These are phyloP conservation scores for Sarocladium kiliense DNA, from an alignment of 2,329 filamentous ascomycete genomes.

Conservation along the genomic window DNA sequence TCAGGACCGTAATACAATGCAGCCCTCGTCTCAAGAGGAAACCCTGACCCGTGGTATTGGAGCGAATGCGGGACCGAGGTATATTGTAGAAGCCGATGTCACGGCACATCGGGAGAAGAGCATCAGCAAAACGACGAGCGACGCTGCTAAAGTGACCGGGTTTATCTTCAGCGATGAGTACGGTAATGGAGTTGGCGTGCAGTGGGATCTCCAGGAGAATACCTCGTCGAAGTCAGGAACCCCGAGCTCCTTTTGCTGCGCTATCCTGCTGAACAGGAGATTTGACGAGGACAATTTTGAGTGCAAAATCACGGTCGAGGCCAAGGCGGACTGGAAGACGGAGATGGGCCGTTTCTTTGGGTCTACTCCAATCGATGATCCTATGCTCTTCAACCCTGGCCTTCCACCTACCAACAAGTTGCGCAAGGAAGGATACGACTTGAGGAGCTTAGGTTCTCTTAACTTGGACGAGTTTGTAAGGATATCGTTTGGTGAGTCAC, in stretches of 20 bases:
- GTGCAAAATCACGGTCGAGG: conserved; percentile 21
- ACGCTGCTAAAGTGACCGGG: conserved; percentile 9
- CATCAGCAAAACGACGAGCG: conserved; percentile 13
- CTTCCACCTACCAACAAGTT: conserved; percentile 14
- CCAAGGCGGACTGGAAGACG: conserved; percentile 21
- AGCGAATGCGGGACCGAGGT: conserved; percentile 12
- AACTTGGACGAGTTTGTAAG: conserved; percentile 12
- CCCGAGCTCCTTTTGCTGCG: background rate
- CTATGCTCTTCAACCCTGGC: conserved; percentile 15
- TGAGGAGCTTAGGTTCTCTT: conserved; percentile 11
- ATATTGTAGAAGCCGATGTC: conserved; percentile 13
- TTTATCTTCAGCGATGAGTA: conserved; percentile 16
- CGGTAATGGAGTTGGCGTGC: conserved; percentile 15
- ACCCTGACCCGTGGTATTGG: background rate
- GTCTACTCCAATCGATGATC: conserved; percentile 15
- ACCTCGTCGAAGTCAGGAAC: background rate
- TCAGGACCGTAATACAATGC: conserved; percentile 12
- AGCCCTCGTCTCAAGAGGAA: background rate
- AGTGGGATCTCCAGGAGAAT: conserved; percentile 16
- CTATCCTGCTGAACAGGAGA: conserved; percentile 9
- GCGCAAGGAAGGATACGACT: conserved; percentile 12
- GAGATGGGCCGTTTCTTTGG: conserved; percentile 22
- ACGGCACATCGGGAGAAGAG: conserved; percentile 17
- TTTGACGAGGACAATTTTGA: conserved; percentile 20
- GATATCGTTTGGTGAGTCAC: conserved; percentile 10